Percentiles rank a stretch among this genome's conserved stretches.
phyloP scores from a whole-genome alignment of 1,284 basidiomycete species.

The Tranzscheliella williamsii region DNA sequence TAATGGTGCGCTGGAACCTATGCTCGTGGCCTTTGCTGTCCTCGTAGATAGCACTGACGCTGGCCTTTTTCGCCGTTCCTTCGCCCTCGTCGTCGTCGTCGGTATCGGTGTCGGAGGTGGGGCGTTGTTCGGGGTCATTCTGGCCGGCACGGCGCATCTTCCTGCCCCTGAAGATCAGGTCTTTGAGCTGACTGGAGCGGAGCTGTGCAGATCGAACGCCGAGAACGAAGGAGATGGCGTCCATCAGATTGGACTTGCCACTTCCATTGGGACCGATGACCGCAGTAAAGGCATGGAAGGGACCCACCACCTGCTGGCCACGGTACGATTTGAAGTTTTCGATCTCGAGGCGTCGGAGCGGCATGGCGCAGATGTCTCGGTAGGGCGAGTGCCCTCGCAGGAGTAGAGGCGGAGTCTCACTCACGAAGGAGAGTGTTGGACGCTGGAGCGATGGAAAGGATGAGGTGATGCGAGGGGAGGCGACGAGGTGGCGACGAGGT shows the following conservation, averaged over 20 bases:
- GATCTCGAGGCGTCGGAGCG: conserved; percentile 55
- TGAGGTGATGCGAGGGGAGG: too few species aligned
- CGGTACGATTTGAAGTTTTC: conserved; percentile 68
- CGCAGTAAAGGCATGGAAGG: conserved; percentile 89
- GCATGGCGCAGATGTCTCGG: too few species aligned
- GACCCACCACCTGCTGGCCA: conserved; percentile 83
- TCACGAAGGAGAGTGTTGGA: too few species aligned
- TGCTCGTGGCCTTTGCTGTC: conserved; percentile 79
- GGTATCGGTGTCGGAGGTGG: conserved; percentile 36
- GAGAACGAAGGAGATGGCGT: conserved; percentile 98
- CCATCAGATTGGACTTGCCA: conserved; percentile 99
- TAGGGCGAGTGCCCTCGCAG: too few species aligned
- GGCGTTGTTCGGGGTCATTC: conserved; percentile 56
- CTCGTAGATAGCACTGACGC: conserved; percentile 88
- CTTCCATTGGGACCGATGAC: conserved; percentile 97
- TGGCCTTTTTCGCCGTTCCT: conserved; percentile 85
- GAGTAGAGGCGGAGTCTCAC: too few species aligned
- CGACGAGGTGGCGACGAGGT: too few species aligned
- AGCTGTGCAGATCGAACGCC: conserved; percentile 93
- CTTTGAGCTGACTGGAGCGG: conserved; percentile 87
- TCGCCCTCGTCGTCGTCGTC: conserved; percentile 69
- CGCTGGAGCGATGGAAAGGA: too few species aligned
- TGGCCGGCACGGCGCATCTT: conserved; percentile 66
- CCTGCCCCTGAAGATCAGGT: conserved; percentile 90
- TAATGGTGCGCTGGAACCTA: conserved; percentile 83